A percentile compares a stretch with the other conserved stretches of the same genome.
Conservation (phyloP, 2,329 filamentous ascomycete species). For the Aspergillus carbonarius region DNA sequence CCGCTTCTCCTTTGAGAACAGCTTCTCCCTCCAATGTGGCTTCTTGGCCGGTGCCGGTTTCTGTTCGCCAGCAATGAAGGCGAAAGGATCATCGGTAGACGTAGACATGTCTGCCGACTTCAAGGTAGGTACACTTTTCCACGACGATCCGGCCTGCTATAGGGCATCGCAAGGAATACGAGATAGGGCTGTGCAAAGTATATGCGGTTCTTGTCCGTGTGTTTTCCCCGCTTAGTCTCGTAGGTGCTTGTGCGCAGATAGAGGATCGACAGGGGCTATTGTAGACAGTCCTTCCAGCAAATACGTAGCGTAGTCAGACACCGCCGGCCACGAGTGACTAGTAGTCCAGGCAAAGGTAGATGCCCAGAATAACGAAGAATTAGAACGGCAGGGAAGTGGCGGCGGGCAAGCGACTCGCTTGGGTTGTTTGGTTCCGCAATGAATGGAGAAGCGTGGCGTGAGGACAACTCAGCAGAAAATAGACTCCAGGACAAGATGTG, state of each 20-base stretch:
- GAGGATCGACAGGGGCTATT: slow-evolving; percentile 23
- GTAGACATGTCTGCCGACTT: slow-evolving; percentile 32
- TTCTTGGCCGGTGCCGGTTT: slow-evolving; percentile 33
- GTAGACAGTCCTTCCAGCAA: neutral
- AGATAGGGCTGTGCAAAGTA: slow-evolving; percentile 14
- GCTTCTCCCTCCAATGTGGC: slow-evolving; percentile 50
- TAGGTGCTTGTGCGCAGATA: slow-evolving; percentile 7
- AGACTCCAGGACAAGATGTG: slow-evolving; percentile 8
- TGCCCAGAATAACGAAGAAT: neutral
- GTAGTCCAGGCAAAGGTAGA: neutral
- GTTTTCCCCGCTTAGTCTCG: slow-evolving; percentile 13
- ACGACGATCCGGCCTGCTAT: slow-evolving; percentile 7
- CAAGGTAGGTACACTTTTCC: slow-evolving; percentile 5
- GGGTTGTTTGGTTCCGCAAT: neutral
- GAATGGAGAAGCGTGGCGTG: neutral
- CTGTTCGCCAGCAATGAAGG: slow-evolving; percentile 34
- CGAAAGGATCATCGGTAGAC: slow-evolving; percentile 39
- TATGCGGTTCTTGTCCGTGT: slow-evolving; percentile 14
- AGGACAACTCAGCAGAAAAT: slow-evolving; percentile 6
- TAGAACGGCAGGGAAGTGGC: neutral
- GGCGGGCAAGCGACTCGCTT: neutral
- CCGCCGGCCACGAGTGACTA: neutral
- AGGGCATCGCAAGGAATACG: slow-evolving; percentile 34
- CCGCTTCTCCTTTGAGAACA: slow-evolving; percentile 47
- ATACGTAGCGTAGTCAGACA: neutral